phyloP scores from a whole-genome alignment of 257 asterid species.

The Buddleja alternifolia region DNA sequence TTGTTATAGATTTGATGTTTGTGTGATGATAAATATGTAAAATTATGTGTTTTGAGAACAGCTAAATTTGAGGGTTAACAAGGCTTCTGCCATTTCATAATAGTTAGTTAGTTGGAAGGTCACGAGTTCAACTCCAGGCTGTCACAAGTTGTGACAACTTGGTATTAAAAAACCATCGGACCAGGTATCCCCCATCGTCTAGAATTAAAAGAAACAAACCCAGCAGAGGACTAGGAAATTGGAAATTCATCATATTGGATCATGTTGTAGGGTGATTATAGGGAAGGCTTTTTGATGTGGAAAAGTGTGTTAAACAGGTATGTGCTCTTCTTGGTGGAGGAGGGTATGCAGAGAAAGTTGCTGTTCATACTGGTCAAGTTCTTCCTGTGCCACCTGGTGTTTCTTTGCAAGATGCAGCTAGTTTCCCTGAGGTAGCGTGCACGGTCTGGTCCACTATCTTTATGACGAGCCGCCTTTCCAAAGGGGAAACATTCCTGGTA shows the following conservation, averaged over 20 bases:
- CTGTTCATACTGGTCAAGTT: conserved; percentile 80
- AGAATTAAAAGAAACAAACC: too few relatives aligned
- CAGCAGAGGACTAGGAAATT: not conserved
- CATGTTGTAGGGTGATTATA: not conserved
- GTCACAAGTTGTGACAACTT: too few relatives aligned
- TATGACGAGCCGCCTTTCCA: conserved; percentile 78
- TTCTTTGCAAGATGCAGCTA: conserved; percentile 91
- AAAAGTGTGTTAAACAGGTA: conserved; percentile 50
- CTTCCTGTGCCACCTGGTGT: conserved; percentile 85
- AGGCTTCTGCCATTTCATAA: too few relatives aligned
- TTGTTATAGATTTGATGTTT: not conserved
- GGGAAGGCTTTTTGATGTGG: conserved; percentile 17
- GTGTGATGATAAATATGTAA: not conserved
- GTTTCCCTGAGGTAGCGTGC: conserved; percentile 95
- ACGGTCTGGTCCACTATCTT: conserved; percentile 96
- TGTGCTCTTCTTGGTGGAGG: conserved; percentile 96
- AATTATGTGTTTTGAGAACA: too few relatives aligned
- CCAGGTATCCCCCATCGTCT: too few relatives aligned
- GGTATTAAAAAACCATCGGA: too few relatives aligned
- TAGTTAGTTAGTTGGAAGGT: not conserved
- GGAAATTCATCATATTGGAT: conserved; percentile 5
- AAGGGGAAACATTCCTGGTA: conserved; percentile 91
- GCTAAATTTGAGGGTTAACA: too few relatives aligned
- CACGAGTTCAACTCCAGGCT: too few relatives aligned
- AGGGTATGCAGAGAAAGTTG: conserved; percentile 94